A percentile compares a stretch with the other conserved stretches of the same genome.
Evolutionary conservation across 2,329 filamentous ascomycete species (phyloP).

Genomic region (Drechmeria coniospora): DNA sequence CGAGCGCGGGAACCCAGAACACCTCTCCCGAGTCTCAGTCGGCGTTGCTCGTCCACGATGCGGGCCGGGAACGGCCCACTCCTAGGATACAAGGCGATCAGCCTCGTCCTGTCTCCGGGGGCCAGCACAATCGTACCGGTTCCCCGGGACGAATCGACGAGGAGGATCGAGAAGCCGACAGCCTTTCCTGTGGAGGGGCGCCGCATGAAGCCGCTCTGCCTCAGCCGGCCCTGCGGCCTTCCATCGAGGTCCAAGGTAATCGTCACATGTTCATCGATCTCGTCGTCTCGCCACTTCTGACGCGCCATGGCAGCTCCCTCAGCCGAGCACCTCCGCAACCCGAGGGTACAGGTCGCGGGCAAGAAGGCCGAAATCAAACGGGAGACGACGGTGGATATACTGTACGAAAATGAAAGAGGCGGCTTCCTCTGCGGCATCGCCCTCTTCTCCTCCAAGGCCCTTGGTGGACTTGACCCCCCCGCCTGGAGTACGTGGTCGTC

Average conservation of each 20-base stretch:
- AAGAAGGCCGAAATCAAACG: constrained; percentile 19
- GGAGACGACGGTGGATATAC: constrained; percentile 58
- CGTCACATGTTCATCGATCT: background rate
- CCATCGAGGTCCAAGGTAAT: constrained; percentile 19
- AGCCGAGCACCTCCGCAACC: constrained; percentile 9
- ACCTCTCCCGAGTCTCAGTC: background rate
- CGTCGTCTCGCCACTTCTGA: background rate
- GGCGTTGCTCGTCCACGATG: no score
- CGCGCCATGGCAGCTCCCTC: constrained; percentile 14
- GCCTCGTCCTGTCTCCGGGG: no score
- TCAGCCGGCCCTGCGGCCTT: constrained; percentile 12
- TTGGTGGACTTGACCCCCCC: constrained; percentile 72
- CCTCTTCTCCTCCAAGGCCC: constrained; percentile 73
- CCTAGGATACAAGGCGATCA: no score
- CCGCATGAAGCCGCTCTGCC: constrained; percentile 4
- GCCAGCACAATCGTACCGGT: background rate
- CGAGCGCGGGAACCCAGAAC: constrained; percentile 3
- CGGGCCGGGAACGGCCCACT: no score
- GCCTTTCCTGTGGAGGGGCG: background rate
- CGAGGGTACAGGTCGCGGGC: constrained; percentile 19
- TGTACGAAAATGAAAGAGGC: constrained; percentile 93
- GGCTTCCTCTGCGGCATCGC: constrained; percentile 78
- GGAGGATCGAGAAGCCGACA: background rate
- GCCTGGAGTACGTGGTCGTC: constrained; percentile 47
- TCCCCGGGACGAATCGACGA: background rate